Base-by-base conservation (phyloP, 2,329 filamentous ascomycete genomes). In the Diplodia sapinea region DNA sequence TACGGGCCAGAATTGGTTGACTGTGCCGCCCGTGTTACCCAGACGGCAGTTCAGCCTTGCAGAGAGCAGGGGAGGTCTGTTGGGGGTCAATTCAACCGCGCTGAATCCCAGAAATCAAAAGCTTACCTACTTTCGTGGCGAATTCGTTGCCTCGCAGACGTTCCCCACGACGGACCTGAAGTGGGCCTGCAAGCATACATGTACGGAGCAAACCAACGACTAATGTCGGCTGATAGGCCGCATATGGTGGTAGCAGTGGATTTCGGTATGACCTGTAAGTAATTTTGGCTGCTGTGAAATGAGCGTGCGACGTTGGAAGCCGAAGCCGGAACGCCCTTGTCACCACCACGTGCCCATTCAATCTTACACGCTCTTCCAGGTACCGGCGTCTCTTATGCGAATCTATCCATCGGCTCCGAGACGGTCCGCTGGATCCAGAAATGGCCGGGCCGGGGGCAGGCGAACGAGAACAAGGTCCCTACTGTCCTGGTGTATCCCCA, bases 391-490 rank as follows among this genome's bases (percentile, higher is more conserved):
- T 73, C 78, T 8, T 79, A 79, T 55, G 73, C 72, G 11, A 79
- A 79, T 56, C 72, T 77, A 4, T 75, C 76, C 1, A 76, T 76
- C n/a, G 76, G 76, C 26, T 73, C 72, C 20, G 73, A 75, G 17
- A 74, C 71, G 4, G 71, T 79, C 2, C 70, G 76, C 4, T 76
- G 74, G 70, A 73, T 79, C 8, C 76, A 84, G 72, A 82, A 85
- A 75, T 87, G 85, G 85, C 85, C 85, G 0, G 84, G 84, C 3
- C 81, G 81, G 52, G 81, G 81, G 12, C 82, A 84, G 66, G 81
- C 81, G 67, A 83, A 83, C 61, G 84, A 87, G 69, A 84, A 85
- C 70, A 87, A 87, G 70, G 84, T 86, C 0, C 84, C 84, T 1
- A 86, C 85, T 0, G 79, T 81, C 4, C 73, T 86, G 4, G 75